Percentiles rank a stretch among this genome's conserved stretches.
Evolutionary conservation across 2,329 filamentous ascomycete genomes (phyloP).

Genomic region (Diaporthe ilicicola): DNA sequence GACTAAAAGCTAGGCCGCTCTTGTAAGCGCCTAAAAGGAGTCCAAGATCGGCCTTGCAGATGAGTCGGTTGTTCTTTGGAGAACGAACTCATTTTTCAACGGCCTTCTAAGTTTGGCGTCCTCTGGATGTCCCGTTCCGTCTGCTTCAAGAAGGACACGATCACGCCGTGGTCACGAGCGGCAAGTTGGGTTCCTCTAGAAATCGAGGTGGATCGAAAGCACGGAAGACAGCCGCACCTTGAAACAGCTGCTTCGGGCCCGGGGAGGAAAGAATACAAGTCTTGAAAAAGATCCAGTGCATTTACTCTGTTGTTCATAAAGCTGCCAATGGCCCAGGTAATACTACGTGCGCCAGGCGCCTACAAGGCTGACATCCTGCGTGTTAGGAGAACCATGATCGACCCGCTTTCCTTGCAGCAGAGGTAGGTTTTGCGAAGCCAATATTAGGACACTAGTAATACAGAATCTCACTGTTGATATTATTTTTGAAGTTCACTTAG

Average conservation of each 20-base stretch:
- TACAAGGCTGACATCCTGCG: not conserved
- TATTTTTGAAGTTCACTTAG: not conserved
- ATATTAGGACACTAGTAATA: not conserved
- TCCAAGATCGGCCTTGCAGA: not conserved
- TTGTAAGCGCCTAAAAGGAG: not conserved
- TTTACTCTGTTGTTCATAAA: not conserved
- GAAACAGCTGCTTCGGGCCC: not conserved
- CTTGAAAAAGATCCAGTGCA: not conserved
- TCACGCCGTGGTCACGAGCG: not conserved
- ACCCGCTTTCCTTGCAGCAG: not conserved
- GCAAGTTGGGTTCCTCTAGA: not conserved
- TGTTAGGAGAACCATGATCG: not conserved
- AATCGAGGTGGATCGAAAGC: not conserved
- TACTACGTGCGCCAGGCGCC: not conserved
- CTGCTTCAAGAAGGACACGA: not conserved
- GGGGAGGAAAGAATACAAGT: not conserved
- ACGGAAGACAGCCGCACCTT: not conserved
- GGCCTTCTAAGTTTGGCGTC: not conserved
- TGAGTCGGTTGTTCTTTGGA: not conserved
- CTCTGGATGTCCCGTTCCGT: not conserved
- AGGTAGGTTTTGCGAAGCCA: not conserved
- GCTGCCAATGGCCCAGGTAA: not conserved
- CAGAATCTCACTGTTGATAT: not conserved
- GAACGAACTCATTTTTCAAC: not conserved
- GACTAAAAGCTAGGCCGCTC: no score